Base-by-base conservation (phyloP, 2,329 filamentous ascomycete species). In the Fusarium sarcochroum region DNA sequence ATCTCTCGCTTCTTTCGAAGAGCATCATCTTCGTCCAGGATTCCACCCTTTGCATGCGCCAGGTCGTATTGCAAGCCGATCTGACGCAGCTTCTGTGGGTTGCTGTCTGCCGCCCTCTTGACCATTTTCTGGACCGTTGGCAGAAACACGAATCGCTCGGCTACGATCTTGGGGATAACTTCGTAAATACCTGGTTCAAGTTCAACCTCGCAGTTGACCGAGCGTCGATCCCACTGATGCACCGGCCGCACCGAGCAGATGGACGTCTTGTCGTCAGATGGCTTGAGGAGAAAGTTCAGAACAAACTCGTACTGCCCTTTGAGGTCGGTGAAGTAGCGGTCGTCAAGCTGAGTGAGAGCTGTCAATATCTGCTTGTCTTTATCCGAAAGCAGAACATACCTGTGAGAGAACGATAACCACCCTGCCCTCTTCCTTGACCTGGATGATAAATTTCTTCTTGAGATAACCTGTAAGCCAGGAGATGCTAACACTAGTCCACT, bases 201-300 rank as follows among this genome's bases (percentile, higher is more conserved):
- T 37, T 89, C 82, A n/a, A 93, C 81, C 73, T 93, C 91, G n/a
- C 88, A 90, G 58, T 87, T 91, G 15, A 92, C 87, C 2, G 89
- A 90, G 9, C 91, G 86, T 47, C 83, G 85, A 82, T 90, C 78
- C 72, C 76, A 78, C 14, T 68, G 68, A 25, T 71, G 68, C n/a
- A 58, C 55, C 15, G 71, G 47, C 14, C 71, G 61, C 9, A 73
- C 69, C 9, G 73, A 67, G 44, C 72, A 75, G 20, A 73, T 66
- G 7, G 64, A 54, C 4, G 48, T 65, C 15, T 72, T 56, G 13
- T 47, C 63, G 5, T 57, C 44, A 13, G 40, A 13, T 7, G 61
- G 51, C 47, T 78, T 77, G n/a, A 85, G 75, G 7, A 83, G 72
- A 58, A 85, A 85, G 58, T 82, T 78, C 10, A 85, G 75, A 10